Evolutionary conservation across 2,329 filamentous ascomycete genomes (phyloP).

Genomic region (Colletotrichum nymphaeae): DNA sequence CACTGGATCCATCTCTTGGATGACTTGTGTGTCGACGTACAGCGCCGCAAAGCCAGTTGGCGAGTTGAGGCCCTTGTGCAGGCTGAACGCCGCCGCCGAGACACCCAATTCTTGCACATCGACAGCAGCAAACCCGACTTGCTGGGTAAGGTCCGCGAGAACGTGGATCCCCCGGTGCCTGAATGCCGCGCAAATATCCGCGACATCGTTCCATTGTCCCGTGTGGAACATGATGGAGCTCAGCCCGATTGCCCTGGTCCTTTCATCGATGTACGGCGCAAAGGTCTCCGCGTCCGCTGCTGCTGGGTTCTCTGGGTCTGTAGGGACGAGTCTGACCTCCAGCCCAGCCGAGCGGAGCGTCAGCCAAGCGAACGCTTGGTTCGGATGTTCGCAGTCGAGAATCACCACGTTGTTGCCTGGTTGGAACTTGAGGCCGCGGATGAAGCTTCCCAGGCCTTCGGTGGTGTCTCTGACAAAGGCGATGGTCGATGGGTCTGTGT

Average conservation of each 20-base stretch:
- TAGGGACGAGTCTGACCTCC: constrained; percentile 42
- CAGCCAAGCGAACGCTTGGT: constrained; percentile 45
- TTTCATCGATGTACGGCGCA: constrained; percentile 42
- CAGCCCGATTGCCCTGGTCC: constrained; percentile 45
- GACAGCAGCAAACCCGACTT: constrained; percentile 45
- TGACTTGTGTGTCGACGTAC: constrained; percentile 41
- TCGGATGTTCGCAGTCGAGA: constrained; percentile 46
- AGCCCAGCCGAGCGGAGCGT: constrained; percentile 41
- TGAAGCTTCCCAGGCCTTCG: constrained; percentile 44
- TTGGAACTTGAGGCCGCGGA: constrained; percentile 38
- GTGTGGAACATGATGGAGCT: constrained; percentile 48
- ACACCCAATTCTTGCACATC: constrained; percentile 41
- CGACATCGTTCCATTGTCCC: constrained; percentile 46
- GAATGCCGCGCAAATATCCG: constrained; percentile 41
- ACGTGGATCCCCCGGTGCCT: constrained; percentile 44
- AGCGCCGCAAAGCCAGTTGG: constrained; percentile 45
- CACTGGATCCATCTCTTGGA: constrained; percentile 38
- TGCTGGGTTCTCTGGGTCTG: constrained; percentile 29
- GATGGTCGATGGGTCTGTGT: constrained; percentile 39
- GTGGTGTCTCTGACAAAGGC: constrained; percentile 48
- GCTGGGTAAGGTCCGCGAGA: constrained; percentile 45
- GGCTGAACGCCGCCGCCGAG: constrained; percentile 45
- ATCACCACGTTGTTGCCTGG: constrained; percentile 47
- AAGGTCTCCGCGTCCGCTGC: constrained; percentile 40
- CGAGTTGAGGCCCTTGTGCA: constrained; percentile 48